Conservation (phyloP, 1,284 basidiomycete genomes). For the Bjerkandera adusta region DNA sequence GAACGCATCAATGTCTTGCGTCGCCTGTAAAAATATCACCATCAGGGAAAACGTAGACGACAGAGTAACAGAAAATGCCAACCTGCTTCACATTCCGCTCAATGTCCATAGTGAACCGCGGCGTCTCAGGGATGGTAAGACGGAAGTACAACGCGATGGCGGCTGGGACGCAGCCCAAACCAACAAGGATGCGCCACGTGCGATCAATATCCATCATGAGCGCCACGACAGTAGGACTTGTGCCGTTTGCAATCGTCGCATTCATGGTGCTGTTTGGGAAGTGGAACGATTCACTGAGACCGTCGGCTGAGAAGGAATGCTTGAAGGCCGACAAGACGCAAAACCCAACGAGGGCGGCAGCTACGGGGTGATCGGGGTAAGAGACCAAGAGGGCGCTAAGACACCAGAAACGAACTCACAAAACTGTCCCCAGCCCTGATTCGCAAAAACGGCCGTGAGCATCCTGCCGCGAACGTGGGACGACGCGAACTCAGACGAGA, state of each 20-base stretch:
- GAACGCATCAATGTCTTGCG: constrained; percentile 67
- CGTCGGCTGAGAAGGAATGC: neutral
- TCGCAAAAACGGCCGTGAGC: constrained; percentile 55
- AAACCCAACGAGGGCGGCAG: constrained; percentile 24
- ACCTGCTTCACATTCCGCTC: constrained; percentile 75
- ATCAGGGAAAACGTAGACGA: too few species aligned
- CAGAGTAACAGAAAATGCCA: too few species aligned
- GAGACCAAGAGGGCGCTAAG: too few species aligned
- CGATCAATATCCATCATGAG: constrained; percentile 50
- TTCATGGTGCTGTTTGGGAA: constrained; percentile 39
- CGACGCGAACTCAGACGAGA: constrained; percentile 62
- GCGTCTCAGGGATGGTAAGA: constrained; percentile 75
- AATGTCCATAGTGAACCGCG: constrained; percentile 89
- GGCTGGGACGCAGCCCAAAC: constrained; percentile 68
- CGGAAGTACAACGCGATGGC: constrained; percentile 73
- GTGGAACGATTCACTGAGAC: neutral
- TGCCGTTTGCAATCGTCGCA: constrained; percentile 27
- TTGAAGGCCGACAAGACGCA: neutral
- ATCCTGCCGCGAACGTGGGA: constrained; percentile 53
- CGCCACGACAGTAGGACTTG: constrained; percentile 36
- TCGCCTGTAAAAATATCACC: constrained; percentile 40
- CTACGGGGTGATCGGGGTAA: too few species aligned
- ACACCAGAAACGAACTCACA: too few species aligned
- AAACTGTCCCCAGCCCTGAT: constrained; percentile 56
- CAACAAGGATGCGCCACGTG: constrained; percentile 71